Base-by-base conservation (phyloP, 257 asterid genomes). In the Nicotiana obtusifolia region DNA sequence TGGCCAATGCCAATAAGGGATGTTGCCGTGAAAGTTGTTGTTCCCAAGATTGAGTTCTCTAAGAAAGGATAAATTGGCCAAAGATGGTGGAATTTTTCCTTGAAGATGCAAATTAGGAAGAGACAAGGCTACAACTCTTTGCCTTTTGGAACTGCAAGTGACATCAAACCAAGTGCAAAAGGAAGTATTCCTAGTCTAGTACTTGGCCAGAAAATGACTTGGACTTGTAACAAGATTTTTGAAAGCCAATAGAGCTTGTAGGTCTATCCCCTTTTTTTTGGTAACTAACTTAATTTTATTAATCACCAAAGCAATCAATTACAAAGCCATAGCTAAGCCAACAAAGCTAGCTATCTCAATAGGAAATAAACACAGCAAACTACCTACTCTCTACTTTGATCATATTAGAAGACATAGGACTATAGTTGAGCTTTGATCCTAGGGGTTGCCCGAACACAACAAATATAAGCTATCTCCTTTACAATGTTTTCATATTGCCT, bases 31-130 rank as follows among this genome's bases (percentile, higher is more conserved):
- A 41, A 83, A 80, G 28, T 59, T 8, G 69, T 84, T 83, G 67
- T 81, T 64, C 20, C 26, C 78, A 3, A 81, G 82, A 80, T 83
- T 78, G 14, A 83, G 88, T 10, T 64, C 77, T 19, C 37, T 37
- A 4, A 87, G 90, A 68, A 76, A 83, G 7, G 88, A 85, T 2
- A 87, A 82, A 33, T 87, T 87, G 19, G 79, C 88, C 10, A 87
- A 11, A 4, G 81, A 53, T 5, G 85, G 76, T 47, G 89, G 77
- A 3, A 86, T 77, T 17, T 11, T 75, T 11, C 90, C 88, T 31
- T 49, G 19, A 20, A 87, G 83, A 65, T 81, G 53, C 81, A 85
- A 81, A 68, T 52, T 47, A n/a, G n/a, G n/a, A 37, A 87, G 83
- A 31, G 57, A 80, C 35, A 87, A 64, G 69, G 86, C 52, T 14